phyloP scores from a whole-genome alignment of 306 rosid genomes.

The Geum urbanum region DNA sequence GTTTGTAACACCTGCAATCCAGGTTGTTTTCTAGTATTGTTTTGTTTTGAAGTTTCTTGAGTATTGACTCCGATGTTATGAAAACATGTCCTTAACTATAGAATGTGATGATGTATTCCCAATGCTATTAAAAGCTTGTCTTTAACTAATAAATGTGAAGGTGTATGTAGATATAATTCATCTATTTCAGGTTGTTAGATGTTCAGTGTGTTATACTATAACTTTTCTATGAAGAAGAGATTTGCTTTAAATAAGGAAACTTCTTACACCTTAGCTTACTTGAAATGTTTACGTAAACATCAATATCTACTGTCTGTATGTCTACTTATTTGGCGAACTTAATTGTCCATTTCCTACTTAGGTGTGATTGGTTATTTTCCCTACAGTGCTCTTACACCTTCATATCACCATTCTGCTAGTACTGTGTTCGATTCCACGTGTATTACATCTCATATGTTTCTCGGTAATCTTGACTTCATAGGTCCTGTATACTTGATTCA shows the following conservation, averaged over 20 bases:
- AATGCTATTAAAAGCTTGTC: no score
- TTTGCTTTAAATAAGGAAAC: not conserved
- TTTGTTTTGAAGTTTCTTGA: constrained; percentile 6
- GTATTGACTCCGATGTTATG: constrained; percentile 22
- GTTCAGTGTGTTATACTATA: not conserved
- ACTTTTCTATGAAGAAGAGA: not conserved
- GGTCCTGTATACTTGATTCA: constrained; percentile 89
- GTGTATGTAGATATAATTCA: not conserved
- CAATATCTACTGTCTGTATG: not conserved
- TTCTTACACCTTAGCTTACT: not conserved
- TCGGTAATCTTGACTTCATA: constrained; percentile 25
- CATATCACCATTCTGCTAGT: no score
- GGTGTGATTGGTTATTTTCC: not conserved
- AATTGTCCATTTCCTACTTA: not conserved
- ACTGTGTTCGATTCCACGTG: constrained; percentile 4
- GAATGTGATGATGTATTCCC: no score
- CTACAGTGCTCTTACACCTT: not conserved
- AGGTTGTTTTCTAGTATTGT: constrained; percentile 42
- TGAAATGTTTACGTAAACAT: not conserved
- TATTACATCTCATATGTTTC: constrained; percentile 22
- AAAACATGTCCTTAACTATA: no score
- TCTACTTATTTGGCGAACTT: not conserved
- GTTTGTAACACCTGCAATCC: constrained; percentile 82
- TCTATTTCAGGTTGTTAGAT: not conserved
- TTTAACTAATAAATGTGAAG: no score